Conservation (phyloP, 1,139 yeast species). For the Lodderomyces theae region DNA sequence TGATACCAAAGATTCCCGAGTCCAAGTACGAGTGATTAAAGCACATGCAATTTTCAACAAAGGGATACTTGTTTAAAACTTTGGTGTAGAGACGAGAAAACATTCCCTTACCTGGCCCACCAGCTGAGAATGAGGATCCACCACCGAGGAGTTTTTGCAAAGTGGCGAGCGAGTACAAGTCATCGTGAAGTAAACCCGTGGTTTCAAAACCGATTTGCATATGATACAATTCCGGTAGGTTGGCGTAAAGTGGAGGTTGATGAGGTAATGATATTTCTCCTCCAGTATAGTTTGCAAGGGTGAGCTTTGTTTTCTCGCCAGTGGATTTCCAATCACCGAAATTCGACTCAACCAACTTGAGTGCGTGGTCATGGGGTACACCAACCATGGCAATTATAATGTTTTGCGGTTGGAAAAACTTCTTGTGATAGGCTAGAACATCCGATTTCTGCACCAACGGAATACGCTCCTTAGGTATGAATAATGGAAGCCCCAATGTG, state of each 20-base stretch:
- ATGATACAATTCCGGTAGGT: slow-evolving; percentile 79
- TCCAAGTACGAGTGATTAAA: slow-evolving; percentile 90
- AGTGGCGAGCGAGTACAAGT: slow-evolving; percentile 86
- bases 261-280: slow-evolving; percentile 73
- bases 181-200: slow-evolving; percentile 77
- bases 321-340: slow-evolving; percentile 58
- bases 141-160: slow-evolving; percentile 94
- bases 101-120: slow-evolving; percentile 99
- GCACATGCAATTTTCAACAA: slow-evolving; percentile 82
- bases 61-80: slow-evolving; percentile 87
- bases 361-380: slow-evolving; percentile 67
- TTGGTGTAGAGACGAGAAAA: slow-evolving; percentile 89
- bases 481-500: slow-evolving; percentile 82
- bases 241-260: slow-evolving; percentile 64
- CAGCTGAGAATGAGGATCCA: slow-evolving; percentile 96
- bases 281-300: slow-evolving; percentile 68
- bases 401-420: slow-evolving; percentile 76
- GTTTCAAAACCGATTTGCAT: slow-evolving; percentile 90
- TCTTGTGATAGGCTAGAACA: slow-evolving; percentile 59
- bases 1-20: slow-evolving; percentile 87
- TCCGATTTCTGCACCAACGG: slow-evolving; percentile 51
- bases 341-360: slow-evolving; percentile 58
- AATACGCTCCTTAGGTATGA: slow-evolving; percentile 74
- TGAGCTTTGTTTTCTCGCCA: slow-evolving; percentile 28
- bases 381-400: slow-evolving; percentile 89